Percentiles rank a stretch among this genome's conserved stretches.
phyloP scores from a whole-genome alignment of 1,284 basidiomycete genomes.

The Ganoderma sp. region DNA sequence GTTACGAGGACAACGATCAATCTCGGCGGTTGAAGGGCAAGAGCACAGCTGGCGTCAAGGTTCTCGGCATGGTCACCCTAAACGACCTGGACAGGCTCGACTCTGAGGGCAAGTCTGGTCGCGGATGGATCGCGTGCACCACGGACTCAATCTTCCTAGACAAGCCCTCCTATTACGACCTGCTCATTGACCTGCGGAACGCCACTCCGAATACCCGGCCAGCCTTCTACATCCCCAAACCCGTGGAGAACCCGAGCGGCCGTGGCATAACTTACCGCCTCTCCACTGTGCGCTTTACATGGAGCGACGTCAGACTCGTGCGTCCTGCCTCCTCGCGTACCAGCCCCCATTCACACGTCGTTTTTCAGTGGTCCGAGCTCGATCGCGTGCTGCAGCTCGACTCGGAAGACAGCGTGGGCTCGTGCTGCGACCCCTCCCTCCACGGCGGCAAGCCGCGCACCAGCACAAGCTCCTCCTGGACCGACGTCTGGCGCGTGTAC shows the following conservation, averaged over 20 bases:
- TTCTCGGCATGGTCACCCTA: conserved; percentile 79
- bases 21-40: conserved; percentile 48
- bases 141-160: conserved; percentile 83
- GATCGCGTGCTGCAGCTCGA: conserved; percentile 68
- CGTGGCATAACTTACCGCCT: conserved; percentile 58
- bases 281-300: conserved; percentile 70
- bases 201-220: conserved; percentile 65
- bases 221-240: conserved; percentile 64
- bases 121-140: conserved; percentile 84
- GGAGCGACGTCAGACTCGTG: conserved; percentile 79
- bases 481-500: conserved; percentile 79
- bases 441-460: conserved; percentile 26
- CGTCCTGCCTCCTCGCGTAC: conserved; percentile 32
- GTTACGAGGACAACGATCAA: conserved; percentile 31
- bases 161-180: conserved; percentile 75
- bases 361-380: conserved; percentile 70
- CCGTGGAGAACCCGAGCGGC: conserved; percentile 43
- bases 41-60: conserved; percentile 60
- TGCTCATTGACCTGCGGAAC: conserved; percentile 77
- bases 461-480: conserved; percentile 57
- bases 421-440: conserved; percentile 34
- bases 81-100: conserved; percentile 68
- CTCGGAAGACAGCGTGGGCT: conserved; percentile 35
- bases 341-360: not conserved
- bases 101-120: conserved; percentile 58